Evolutionary conservation across 2,329 filamentous ascomycete species (phyloP), one percentile per base, ranked within the genome.

Genomic region (Nothopassalora personata): DNA sequence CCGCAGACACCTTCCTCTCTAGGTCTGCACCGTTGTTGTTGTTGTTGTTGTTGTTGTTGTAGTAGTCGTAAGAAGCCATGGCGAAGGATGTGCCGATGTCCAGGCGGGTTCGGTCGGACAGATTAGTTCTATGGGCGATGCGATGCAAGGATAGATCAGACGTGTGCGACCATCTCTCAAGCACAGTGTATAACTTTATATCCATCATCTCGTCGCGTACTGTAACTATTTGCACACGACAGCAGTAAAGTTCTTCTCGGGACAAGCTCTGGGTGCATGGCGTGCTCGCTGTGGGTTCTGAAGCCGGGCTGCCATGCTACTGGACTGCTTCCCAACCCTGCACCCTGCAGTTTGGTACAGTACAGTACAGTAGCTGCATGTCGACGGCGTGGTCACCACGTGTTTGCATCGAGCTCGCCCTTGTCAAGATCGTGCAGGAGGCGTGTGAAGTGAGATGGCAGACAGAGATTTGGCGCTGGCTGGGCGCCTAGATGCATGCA

Each of bases 1-100:
- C 50, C 4, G 48, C 43, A 30, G 19, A 30, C n/a, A 28, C 18
- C 33, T 48, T 53, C 56, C 61, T 54, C 57, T 64, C 61, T 1
- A 51, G 49, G 30, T 51, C 30, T 13, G 49, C 49, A 7, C 49
- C 49, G 7, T 11, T 19, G 30, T n/a, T 19, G 28, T n/a, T n/a
- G n/a, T n/a, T n/a, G n/a, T n/a, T n/a, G n/a, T n/a, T n/a, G n/a
- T n/a, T n/a, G n/a, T n/a, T n/a, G 7, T 11, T 19, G 30, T n/a
- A 10, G 28, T 15, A 31, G 10, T 34, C 49, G 30, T 34, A 51
- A 30, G 49, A 31, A 30, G 49, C 49, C 49, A 34, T 34, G 27
- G 30, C 30, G 49, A 18, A 34, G 49, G 10, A 30, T 28, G n/a
- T 19, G 49, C 49, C 30, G 46, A 13, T 28, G 23, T 49, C 23